Conservation (phyloP, 1,284 basidiomycete species). For the Meira miltonrushii region DNA sequence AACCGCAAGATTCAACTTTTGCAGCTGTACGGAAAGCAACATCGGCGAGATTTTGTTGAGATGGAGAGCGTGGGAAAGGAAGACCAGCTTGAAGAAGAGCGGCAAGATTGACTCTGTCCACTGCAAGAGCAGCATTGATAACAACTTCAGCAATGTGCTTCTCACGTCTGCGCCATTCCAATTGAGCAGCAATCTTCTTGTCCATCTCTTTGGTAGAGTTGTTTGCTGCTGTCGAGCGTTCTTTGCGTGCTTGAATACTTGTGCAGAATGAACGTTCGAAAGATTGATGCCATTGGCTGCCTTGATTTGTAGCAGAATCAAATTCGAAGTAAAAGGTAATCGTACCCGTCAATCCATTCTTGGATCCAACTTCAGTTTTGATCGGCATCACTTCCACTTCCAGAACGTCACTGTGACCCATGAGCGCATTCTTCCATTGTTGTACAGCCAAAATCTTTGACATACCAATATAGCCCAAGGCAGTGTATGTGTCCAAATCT, state of each 20-base stretch:
- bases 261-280: slow-evolving; percentile 12
- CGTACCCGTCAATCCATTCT: background rate
- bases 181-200: slow-evolving; percentile 13
- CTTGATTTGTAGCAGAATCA: background rate
- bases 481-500: too few relatives aligned
- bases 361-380: background rate
- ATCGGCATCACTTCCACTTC: slow-evolving; percentile 1
- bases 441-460: too few relatives aligned
- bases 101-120: slow-evolving; percentile 13
- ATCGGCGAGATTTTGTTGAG: slow-evolving; percentile 18
- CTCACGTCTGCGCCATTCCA: slow-evolving; percentile 17
- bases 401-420: background rate
- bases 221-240: background rate
- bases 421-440: too few relatives aligned
- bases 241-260: slow-evolving; percentile 2
- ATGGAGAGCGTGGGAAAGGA: slow-evolving; percentile 20
- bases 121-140: slow-evolving; percentile 16
- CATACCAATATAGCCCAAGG: too few relatives aligned
- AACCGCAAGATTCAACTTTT: background rate
- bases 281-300: slow-evolving; percentile 10
- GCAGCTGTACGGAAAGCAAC: slow-evolving; percentile 7
- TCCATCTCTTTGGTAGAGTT: background rate
- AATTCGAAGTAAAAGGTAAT: background rate
- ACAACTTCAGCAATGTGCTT: slow-evolving; percentile 16
- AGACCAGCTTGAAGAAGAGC: slow-evolving; percentile 18